Evolutionary conservation across 331 rosid genomes (phyloP).

Genomic region (Telfairia occidentalis): DNA sequence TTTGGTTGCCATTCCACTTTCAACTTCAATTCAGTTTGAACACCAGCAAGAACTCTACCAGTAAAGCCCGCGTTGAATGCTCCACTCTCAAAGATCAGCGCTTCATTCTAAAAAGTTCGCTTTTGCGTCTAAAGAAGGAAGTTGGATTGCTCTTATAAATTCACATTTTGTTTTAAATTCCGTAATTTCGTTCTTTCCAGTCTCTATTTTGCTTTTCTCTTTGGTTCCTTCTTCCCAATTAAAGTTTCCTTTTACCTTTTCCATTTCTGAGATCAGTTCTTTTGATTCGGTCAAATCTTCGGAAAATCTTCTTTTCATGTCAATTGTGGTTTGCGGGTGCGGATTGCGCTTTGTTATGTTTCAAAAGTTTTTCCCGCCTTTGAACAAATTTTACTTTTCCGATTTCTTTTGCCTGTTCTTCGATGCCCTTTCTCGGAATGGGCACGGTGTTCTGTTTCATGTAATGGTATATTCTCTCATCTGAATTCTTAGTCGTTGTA

Average conservation of each 20-base stretch:
- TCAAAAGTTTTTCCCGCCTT: slow-evolving; percentile 1
- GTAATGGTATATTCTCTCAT: background rate
- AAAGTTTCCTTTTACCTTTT: background rate
- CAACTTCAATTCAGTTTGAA: background rate
- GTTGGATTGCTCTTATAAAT: slow-evolving; percentile 26
- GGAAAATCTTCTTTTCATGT: background rate
- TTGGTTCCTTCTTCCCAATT: slow-evolving; percentile 4
- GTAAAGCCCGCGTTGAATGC: slow-evolving; percentile 6
- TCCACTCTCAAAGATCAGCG: slow-evolving; percentile 12
- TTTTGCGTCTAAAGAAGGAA: slow-evolving; percentile 20
- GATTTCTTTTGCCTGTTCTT: slow-evolving; percentile 6
- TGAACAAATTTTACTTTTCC: background rate
- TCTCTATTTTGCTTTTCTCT: background rate
- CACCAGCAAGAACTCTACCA: slow-evolving; percentile 5
- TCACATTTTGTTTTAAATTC: slow-evolving; percentile 32
- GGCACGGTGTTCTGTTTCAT: background rate
- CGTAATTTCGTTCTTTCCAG: slow-evolving; percentile 15
- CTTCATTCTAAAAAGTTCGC: slow-evolving; percentile 41
- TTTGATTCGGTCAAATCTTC: background rate
- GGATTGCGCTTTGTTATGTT: background rate
- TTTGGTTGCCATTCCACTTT: background rate
- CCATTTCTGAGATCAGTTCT: slow-evolving; percentile 4
- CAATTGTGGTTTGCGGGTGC: background rate
- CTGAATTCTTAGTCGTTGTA: background rate
- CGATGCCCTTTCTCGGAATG: background rate